These are phyloP conservation scores for Zopfia rhizophila DNA, from an alignment of 2,329 filamentous ascomycete genomes.

Conservation along the genomic window DNA sequence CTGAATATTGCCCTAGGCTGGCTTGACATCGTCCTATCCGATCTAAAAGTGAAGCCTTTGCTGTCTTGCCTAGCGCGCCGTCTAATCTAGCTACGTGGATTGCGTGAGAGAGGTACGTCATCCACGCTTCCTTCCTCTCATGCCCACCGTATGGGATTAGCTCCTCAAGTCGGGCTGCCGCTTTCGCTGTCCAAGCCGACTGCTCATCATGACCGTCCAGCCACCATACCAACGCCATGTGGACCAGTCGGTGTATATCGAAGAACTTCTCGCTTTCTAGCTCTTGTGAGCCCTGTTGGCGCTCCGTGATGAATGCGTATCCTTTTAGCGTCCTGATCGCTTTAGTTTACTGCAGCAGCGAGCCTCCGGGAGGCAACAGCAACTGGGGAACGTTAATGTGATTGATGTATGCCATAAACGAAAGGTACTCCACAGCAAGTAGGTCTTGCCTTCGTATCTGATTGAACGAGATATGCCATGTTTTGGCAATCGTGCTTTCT, in stretches of 20 bases:
- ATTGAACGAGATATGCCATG: slow-evolving; percentile 52
- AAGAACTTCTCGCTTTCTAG: slow-evolving; percentile 25
- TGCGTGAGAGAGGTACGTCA: slow-evolving; percentile 45
- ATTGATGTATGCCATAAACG: slow-evolving; percentile 49
- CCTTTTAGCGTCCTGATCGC: slow-evolving; percentile 45
- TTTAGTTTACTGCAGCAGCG: slow-evolving; percentile 30
- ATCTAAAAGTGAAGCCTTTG: slow-evolving; percentile 17
- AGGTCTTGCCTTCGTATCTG: slow-evolving; percentile 42
- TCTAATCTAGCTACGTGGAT: slow-evolving; percentile 14
- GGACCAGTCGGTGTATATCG: slow-evolving; percentile 48
- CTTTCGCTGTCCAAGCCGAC: slow-evolving; percentile 25
- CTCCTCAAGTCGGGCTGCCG: slow-evolving; percentile 28
- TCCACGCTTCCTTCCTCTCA: slow-evolving; percentile 36
- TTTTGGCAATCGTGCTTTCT: slow-evolving; percentile 48
- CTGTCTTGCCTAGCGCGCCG: slow-evolving; percentile 2
- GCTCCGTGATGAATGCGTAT: slow-evolving; percentile 45
- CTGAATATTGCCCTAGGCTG: slow-evolving; percentile 18
- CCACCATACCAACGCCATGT: slow-evolving; percentile 47
- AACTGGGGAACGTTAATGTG: slow-evolving; percentile 45
- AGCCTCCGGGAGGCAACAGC: slow-evolving; percentile 38
- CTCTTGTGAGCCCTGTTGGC: slow-evolving; percentile 9
- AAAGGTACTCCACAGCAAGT: slow-evolving; percentile 51
- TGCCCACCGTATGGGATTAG: slow-evolving; percentile 31
- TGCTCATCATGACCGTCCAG: slow-evolving; percentile 31
- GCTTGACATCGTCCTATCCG: slow-evolving; percentile 21